These are phyloP conservation scores for Zygotorulaspora mrakii DNA, from an alignment of 1,139 yeast genomes.

Conservation along the genomic window DNA sequence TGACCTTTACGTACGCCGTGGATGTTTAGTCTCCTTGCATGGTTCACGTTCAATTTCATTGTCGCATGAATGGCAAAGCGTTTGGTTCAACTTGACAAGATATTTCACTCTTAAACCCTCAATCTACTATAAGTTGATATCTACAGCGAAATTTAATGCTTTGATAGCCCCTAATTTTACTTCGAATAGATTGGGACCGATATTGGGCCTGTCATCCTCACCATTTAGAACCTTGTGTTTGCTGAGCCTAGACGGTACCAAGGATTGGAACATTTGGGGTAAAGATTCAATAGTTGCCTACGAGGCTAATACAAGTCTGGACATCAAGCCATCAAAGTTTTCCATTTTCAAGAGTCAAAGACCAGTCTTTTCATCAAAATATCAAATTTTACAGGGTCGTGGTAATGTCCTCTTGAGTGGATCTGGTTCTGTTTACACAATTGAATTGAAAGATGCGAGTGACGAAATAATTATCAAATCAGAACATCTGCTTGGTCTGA, in stretches of 20 bases:
- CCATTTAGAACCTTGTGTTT: conserved; percentile 27
- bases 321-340: conserved; percentile 21
- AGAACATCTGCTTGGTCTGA: conserved; percentile 33
- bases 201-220: conserved; percentile 18
- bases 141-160: conserved; percentile 22
- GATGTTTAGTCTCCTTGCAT: conserved; percentile 22
- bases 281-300: conserved; percentile 32
- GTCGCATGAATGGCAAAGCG: conserved; percentile 26
- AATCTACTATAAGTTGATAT: conserved; percentile 23
- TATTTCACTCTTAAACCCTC: conserved; percentile 21
- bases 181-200: conserved; percentile 13
- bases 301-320: conserved; percentile 33
- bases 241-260: conserved; percentile 30
- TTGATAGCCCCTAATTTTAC: conserved; percentile 23
- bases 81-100: conserved; percentile 22
- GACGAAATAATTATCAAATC: conserved; percentile 33
- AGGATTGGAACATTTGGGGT: conserved; percentile 36
- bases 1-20: conserved; percentile 26
- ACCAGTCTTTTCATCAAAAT: conserved; percentile 17
- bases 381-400: conserved; percentile 31
- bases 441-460: conserved; percentile 25
- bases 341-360: conserved; percentile 12
- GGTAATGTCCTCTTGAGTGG: conserved; percentile 36
- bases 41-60: conserved; percentile 17
- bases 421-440: conserved; percentile 31